Evolutionary conservation across 2,329 filamentous ascomycete genomes (phyloP).

Genomic region (Daldinia eschscholtzii): DNA sequence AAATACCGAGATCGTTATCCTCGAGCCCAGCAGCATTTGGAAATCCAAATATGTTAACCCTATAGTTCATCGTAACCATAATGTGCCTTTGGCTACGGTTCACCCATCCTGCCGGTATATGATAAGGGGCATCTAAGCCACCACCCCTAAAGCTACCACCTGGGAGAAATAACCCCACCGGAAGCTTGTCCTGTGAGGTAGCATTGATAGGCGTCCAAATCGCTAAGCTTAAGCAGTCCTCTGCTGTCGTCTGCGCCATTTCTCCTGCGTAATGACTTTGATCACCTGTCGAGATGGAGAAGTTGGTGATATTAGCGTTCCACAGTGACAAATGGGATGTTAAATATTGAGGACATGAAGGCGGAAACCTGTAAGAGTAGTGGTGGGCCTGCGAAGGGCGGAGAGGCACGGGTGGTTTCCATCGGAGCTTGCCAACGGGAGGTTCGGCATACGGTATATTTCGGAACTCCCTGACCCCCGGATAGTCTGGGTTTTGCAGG

Average conservation of each 20-base stretch:
- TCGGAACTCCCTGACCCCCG: conserved; percentile 49
- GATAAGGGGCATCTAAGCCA: conserved; percentile 45
- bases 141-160: conserved; percentile 48
- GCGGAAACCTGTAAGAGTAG: conserved; percentile 43
- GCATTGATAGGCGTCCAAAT: conserved; percentile 52
- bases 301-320: conserved; percentile 47
- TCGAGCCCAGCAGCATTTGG: conserved; percentile 51
- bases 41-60: conserved; percentile 56
- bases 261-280: conserved; percentile 43
- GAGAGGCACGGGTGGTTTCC: conserved; percentile 53
- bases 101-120: conserved; percentile 47
- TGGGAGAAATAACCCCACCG: conserved; percentile 47
- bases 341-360: conserved; percentile 52
- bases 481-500: conserved; percentile 41
- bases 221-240: conserved; percentile 54
- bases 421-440: conserved; percentile 65
- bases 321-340: conserved; percentile 47
- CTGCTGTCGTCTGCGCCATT: conserved; percentile 49
- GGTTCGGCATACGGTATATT: conserved; percentile 69
- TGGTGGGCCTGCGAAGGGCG: conserved; percentile 44
- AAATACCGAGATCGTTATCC: conserved; percentile 51
- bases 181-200: conserved; percentile 41
- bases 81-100: conserved; percentile 49
- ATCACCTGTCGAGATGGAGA: conserved; percentile 41
- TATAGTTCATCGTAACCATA: conserved; percentile 55